phyloP scores from a whole-genome alignment of 345 rosid species.

The Lepidium didymum region DNA sequence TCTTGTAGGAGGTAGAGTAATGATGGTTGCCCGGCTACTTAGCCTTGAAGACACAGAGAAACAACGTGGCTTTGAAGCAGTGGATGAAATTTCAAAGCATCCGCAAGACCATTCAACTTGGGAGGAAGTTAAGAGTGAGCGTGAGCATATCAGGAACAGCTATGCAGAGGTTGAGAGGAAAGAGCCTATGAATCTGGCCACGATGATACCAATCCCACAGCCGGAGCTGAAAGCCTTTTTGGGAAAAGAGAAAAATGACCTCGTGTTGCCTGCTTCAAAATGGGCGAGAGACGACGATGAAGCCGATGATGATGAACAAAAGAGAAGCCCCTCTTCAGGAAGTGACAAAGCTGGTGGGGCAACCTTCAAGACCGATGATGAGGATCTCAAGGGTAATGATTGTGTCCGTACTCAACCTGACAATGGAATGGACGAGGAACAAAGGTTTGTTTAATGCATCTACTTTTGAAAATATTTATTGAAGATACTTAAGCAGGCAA shows the following conservation, averaged over 20 bases:
- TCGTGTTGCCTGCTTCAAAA: conserved; percentile 79
- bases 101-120: conserved; percentile 46
- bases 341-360: conserved; percentile 73
- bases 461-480: background rate
- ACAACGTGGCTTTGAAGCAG: conserved; percentile 75
- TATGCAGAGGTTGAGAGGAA: conserved; percentile 42
- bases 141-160: conserved; percentile 27
- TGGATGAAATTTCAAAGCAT: conserved; percentile 63
- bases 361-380: conserved; percentile 50
- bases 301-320: conserved; percentile 76
- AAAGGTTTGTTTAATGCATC: conserved; percentile 45
- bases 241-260: conserved; percentile 69
- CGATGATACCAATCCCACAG: conserved; percentile 50
- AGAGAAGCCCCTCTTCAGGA: conserved; percentile 83
- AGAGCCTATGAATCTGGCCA: conserved; percentile 35
- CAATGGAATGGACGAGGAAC: conserved; percentile 75
- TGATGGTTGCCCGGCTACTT: conserved; percentile 89
- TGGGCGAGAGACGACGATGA: conserved; percentile 97
- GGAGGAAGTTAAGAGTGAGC: conserved; percentile 47
- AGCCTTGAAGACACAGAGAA: conserved; percentile 95
- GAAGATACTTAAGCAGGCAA: background rate
- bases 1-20: conserved; percentile 93
- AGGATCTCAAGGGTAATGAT: conserved; percentile 45
- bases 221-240: conserved; percentile 60
- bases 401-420: conserved; percentile 46